Conservation (phyloP, 164 flowering plant species). For the Stephania yunnanensis region DNA sequence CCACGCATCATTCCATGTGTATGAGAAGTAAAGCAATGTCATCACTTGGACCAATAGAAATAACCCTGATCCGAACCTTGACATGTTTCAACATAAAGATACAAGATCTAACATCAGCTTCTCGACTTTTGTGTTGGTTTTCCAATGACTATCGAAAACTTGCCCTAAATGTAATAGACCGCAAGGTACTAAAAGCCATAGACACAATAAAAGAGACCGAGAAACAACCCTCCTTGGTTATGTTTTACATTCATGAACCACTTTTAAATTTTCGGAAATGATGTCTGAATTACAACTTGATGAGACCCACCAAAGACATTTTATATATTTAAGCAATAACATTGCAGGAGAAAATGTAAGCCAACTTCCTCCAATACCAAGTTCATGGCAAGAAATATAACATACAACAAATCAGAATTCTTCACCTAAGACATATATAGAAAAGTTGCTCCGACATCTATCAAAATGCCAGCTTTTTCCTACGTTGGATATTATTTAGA, state of each 20-base stretch:
- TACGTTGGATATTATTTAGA: too few relatives aligned
- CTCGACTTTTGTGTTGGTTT: not conserved
- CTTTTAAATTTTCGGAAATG: not conserved
- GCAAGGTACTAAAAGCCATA: not conserved
- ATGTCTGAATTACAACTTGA: not conserved
- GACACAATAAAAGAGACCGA: not conserved
- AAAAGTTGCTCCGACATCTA: too few relatives aligned
- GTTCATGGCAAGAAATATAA: not conserved
- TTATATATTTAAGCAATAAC: not conserved
- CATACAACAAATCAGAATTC: not conserved
- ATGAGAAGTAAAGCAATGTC: constrained; percentile 66
- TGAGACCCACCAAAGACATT: constrained; percentile 3
- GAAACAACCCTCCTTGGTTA: not conserved
- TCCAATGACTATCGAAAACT: not conserved
- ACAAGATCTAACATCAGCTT: not conserved
- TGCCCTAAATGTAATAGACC: not conserved
- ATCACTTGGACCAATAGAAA: constrained; percentile 89
- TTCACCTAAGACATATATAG: too few relatives aligned
- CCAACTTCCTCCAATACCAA: not conserved
- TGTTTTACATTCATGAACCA: not conserved
- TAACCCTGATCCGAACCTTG: constrained; percentile 87
- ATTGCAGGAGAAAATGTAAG: not conserved
- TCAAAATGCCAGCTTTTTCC: too few relatives aligned
- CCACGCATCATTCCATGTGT: constrained; percentile 96
- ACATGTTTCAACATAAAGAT: constrained; percentile 49